A percentile compares a stretch with the other conserved stretches of the same genome.
Evolutionary conservation across 2,329 filamentous ascomycete genomes (phyloP).

Genomic region (Chaetothyriales sp.): DNA sequence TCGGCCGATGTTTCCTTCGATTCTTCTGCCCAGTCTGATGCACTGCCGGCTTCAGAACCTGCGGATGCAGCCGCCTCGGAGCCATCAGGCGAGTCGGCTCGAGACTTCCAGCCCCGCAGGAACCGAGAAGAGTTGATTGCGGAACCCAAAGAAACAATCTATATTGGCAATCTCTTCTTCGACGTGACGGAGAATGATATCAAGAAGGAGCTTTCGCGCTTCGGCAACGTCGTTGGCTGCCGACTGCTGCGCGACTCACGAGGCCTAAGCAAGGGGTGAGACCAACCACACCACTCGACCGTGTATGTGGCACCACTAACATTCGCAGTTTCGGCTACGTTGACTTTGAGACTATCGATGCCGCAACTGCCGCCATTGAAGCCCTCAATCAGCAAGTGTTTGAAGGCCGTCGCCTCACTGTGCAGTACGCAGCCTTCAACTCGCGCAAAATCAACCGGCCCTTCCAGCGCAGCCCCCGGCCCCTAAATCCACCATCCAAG

Average conservation of each 20-base stretch:
- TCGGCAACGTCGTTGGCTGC: constrained; percentile 41
- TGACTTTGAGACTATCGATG: constrained; percentile 40
- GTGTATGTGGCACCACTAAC: constrained; percentile 6
- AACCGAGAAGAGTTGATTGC: constrained; percentile 2
- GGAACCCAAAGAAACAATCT: constrained; percentile 39
- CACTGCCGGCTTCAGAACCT: no score
- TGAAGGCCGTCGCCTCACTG: constrained; percentile 50
- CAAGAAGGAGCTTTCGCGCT: constrained; percentile 44
- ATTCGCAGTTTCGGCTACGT: constrained; percentile 50
- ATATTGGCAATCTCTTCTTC: constrained; percentile 57
- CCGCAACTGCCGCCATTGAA: constrained; percentile 43
- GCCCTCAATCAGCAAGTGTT: constrained; percentile 46
- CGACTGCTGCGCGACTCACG: constrained; percentile 47
- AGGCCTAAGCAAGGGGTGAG: constrained; percentile 57
- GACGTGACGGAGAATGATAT: constrained; percentile 51
- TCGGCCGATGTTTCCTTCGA: background rate
- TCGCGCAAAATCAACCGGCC: background rate
- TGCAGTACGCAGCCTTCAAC: constrained; percentile 41
- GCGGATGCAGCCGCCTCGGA: background rate
- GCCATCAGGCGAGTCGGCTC: background rate
- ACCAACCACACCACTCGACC: constrained; percentile 4
- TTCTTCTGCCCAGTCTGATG: constrained; percentile 3
- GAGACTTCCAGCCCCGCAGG: background rate
- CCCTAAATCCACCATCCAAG: constrained; percentile 39
- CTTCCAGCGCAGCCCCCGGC: constrained; percentile 1